Evolutionary conservation across 2,329 filamentous ascomycete species (phyloP).

Genomic region (Diatrype stigma): DNA sequence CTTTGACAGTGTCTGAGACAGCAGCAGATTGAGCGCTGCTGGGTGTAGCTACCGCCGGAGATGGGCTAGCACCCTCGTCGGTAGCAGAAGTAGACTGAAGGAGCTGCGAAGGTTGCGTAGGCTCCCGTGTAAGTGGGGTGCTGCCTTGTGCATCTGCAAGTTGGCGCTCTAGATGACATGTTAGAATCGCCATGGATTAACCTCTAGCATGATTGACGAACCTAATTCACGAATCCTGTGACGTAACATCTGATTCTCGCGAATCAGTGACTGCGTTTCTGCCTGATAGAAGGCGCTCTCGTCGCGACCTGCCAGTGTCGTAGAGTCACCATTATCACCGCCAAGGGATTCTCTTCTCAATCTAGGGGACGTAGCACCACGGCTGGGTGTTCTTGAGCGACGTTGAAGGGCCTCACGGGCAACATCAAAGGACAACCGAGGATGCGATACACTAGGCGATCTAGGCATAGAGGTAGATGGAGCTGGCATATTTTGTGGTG

Average conservation of each 20-base stretch:
- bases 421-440: constrained; percentile 57
- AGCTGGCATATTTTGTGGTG: constrained; percentile 31
- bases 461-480: constrained; percentile 43
- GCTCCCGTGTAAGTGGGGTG: constrained; percentile 39
- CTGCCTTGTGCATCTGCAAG: constrained; percentile 39
- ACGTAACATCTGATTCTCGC: constrained; percentile 81
- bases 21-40: constrained; percentile 9
- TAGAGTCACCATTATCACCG: constrained; percentile 54
- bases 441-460: constrained; percentile 45
- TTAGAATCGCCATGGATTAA: constrained; percentile 17
- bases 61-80: constrained; percentile 24
- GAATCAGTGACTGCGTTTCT: constrained; percentile 71
- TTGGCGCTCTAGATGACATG: constrained; percentile 42
- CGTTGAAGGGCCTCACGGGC: constrained; percentile 52
- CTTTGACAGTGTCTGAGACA: constrained; percentile 15
- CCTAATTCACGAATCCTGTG: constrained; percentile 70
- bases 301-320: constrained; percentile 61
- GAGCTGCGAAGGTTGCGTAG: constrained; percentile 45
- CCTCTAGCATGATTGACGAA: constrained; percentile 27
- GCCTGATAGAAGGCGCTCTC: constrained; percentile 78
- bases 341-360: constrained; percentile 56
- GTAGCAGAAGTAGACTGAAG: constrained; percentile 42
- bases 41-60: constrained; percentile 6
- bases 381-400: constrained; percentile 56
- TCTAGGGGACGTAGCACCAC: constrained; percentile 49